Conservation (phyloP, 192 early-diverging fungal genomes). For the Mortierella alpina region DNA sequence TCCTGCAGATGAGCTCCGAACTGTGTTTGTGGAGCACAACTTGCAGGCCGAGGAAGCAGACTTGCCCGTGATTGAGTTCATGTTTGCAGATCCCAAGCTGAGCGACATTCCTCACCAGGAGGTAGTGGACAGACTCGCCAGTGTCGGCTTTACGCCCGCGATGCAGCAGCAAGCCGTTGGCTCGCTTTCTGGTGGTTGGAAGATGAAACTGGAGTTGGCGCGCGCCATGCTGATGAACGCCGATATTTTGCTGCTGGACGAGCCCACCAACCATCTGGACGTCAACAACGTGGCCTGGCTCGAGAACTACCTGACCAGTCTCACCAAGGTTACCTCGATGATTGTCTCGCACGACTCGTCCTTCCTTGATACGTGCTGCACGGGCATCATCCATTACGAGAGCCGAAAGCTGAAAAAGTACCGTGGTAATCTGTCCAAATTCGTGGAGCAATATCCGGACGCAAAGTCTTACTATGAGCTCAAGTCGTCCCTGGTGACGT, state of each 20-base stretch:
- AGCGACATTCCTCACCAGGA: conserved; percentile 66
- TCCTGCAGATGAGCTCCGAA: conserved; percentile 74
- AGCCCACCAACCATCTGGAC: conserved; percentile 89
- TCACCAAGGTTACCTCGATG: conserved; percentile 82
- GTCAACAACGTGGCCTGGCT: conserved; percentile 68
- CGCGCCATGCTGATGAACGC: conserved; percentile 88
- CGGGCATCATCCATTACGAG: conserved; percentile 88
- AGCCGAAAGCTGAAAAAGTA: conserved; percentile 79
- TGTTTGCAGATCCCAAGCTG: conserved; percentile 67
- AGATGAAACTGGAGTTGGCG: conserved; percentile 91
- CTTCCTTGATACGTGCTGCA: conserved; percentile 85
- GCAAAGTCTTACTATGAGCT: conserved; percentile 83
- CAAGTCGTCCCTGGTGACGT: conserved; percentile 68
- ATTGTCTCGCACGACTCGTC: conserved; percentile 90
- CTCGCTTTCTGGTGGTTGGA: conserved; percentile 86
- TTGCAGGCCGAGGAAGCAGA: conserved; percentile 80
- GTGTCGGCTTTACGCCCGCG: conserved; percentile 74
- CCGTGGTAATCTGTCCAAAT: conserved; percentile 82
- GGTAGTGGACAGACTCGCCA: conserved; percentile 58
- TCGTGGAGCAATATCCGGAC: conserved; percentile 80
- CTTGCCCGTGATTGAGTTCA: conserved; percentile 75
- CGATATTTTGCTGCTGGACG: conserved; percentile 86
- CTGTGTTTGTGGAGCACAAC: conserved; percentile 84
- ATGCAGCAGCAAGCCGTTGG: conserved; percentile 74
- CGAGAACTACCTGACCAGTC: conserved; percentile 76